Evolutionary conservation across 495 filamentous ascomycete species (phyloP), one percentile per base, ranked within the genome.

Genomic region (Echria macrotheca): DNA sequence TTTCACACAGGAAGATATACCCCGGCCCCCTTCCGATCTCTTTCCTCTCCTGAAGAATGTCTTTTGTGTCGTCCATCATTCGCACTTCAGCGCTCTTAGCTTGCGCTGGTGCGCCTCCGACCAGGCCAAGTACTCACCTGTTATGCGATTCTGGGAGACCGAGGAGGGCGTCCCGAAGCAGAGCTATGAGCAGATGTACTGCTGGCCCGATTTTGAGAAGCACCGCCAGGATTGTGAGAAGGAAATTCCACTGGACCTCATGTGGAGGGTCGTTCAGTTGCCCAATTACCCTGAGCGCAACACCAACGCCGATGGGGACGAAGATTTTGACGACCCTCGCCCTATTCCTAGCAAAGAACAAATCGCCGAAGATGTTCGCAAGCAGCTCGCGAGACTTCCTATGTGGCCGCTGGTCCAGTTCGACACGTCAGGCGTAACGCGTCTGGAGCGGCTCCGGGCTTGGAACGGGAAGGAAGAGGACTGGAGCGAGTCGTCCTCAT

Each of bases 121-220:
- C 19, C 38, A 40, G 8, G 36, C 25, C 14, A 55, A 54, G 8
- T 45, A 31, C 17, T 69, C 58, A 18, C 46, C 23, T 2, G 14
- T 48, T 17, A 36, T 22, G 12, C n/a, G n/a, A 12, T 44, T 35
- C 23, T 4, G 49, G 8, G 29, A 50, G 5, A 49, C 22, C 0
- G 40, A 33, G 5, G 63, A 68, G 45, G 22, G 19, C 25, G 29
- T 10, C 6, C 4, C 22, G 8, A 15, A 5, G 32, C 10, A 12
- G 1, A 10, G 3, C 11, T 5, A 38, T 18, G 49, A 60, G 21
- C 8, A 49, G 3, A 2, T 63, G 14, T 72, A 56, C 31, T 67
- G 63, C 44, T 74, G 69, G 69, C 66, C 62, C 2, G 59, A 71
- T 40, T 3, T 62, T 5, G 40, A 47, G 1, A 54, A 52, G 0